Evolutionary conservation across 768 basidiomycete genomes (phyloP).

Genomic region (button mushroom (Agaricus bisporus)): DNA sequence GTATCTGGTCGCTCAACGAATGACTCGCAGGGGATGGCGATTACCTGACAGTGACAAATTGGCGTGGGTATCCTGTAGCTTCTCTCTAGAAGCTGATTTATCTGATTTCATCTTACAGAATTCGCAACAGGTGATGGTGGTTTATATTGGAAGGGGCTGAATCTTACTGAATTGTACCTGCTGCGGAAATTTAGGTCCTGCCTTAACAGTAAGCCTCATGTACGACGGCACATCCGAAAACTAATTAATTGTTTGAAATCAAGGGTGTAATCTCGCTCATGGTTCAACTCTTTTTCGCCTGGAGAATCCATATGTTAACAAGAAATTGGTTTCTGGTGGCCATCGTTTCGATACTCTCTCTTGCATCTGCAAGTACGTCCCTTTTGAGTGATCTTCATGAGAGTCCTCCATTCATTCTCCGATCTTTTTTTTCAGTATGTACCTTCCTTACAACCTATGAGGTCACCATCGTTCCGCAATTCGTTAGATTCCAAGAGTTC

Average conservation of each 20-base stretch:
- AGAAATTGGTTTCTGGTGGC: slow-evolving; percentile 13
- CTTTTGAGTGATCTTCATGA: not conserved
- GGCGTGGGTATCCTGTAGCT: slow-evolving; percentile 4
- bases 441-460: slow-evolving; percentile 23
- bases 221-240: not conserved
- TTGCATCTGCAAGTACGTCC: slow-evolving; percentile 18
- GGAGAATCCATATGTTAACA: slow-evolving; percentile 26
- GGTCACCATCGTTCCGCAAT: slow-evolving; percentile 17
- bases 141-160: no score
- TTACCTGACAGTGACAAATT: slow-evolving; percentile 8
- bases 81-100: no score
- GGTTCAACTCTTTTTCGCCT: slow-evolving; percentile 44
- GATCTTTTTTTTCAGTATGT: slow-evolving; percentile 14
- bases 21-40: slow-evolving; percentile 12
- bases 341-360: slow-evolving; percentile 13
- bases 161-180: no score
- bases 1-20: not conserved
- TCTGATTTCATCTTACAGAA: no score
- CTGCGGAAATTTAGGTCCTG: slow-evolving; percentile 27
- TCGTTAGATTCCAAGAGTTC: slow-evolving; percentile 23
- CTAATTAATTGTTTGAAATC: not conserved
- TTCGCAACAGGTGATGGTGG: no score
- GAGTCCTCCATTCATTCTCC: not conserved
- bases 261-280: slow-evolving; percentile 38
- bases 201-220: slow-evolving; percentile 31